phyloP scores from a whole-genome alignment of 2,329 filamentous ascomycete genomes.

The Botrytis squamosa region DNA sequence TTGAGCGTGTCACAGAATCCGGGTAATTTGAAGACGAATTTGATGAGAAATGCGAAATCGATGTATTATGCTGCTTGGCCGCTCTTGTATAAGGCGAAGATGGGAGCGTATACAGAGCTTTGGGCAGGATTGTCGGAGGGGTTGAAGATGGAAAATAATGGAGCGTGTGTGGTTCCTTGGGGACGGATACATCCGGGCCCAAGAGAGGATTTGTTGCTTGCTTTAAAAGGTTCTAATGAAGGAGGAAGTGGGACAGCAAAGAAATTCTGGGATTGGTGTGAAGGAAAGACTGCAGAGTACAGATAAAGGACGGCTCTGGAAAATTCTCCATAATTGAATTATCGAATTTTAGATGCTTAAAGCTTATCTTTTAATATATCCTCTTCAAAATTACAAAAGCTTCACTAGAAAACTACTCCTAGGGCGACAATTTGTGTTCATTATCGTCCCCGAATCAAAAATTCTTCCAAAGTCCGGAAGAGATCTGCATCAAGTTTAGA shows the following conservation, averaged over 20 bases:
- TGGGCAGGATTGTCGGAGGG: slow-evolving; percentile 21
- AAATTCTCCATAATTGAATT: accelerated
- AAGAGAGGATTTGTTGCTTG: slow-evolving; percentile 26
- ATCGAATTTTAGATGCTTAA: neutral
- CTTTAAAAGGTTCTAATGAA: slow-evolving; percentile 26
- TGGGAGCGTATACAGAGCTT: slow-evolving; percentile 24
- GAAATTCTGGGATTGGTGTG: slow-evolving; percentile 33
- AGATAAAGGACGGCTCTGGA: neutral
- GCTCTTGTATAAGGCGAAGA: slow-evolving; percentile 10
- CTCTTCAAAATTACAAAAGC: neutral
- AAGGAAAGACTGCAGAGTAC: slow-evolving; percentile 24
- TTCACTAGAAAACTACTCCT: neutral
- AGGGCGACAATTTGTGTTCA: accelerated
- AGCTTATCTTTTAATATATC: accelerated
- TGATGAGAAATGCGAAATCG: slow-evolving; percentile 1
- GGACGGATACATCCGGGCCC: slow-evolving; percentile 43
- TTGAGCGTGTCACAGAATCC: slow-evolving; percentile 30
- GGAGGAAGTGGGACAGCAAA: slow-evolving; percentile 30
- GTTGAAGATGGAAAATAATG: slow-evolving; percentile 10
- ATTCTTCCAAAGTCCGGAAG: neutral
- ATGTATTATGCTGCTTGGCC: neutral
- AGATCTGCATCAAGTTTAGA: neutral
- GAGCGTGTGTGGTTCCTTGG: slow-evolving; percentile 33
- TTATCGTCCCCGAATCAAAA: neutral
- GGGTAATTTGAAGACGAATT: slow-evolving; percentile 26